Evolutionary conservation across 805 yeast genomes (phyloP), one percentile per base, ranked within the genome.

Genomic region (Pichia heedii): DNA sequence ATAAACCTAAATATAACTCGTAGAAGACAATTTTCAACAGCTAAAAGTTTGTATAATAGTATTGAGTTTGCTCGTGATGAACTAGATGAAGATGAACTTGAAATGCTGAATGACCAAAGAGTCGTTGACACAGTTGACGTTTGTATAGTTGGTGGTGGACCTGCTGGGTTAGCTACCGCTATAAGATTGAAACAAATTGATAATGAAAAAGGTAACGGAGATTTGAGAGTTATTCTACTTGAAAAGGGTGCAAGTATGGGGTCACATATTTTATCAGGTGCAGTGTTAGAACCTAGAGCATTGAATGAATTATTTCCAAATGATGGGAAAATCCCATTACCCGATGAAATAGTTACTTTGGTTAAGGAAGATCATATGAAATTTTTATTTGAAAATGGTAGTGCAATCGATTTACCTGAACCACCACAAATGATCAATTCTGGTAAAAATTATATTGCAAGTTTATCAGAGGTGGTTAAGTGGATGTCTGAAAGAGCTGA

Each of bases 81-180:
- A 7, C 54, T 64, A 58, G 55, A 59, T 29, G 62, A 54, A 35
- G 84, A 77, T 18, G 68, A 70, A 37, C 66, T 66, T 50, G 75
- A 65, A 30, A 44, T 65, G 4, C 62, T 81, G 15, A 67, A 67
- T 1, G 81, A 77, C 48, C 85, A 81, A 49, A 70, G 97, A 44
- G 95, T 84, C 6, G 75, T 71, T 13, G 98, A 93, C 57, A 75
- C 77, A 27, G 96, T 86, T 13, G 98, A 93, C 61, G 95, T 93
- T 20, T 84, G 95, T 55, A 87, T 93, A 41, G 95, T 93, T 2
- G 98, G 98, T 36, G 97, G 95, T 30, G 98, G 98, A 0, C 97
- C 97, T 7, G 94, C 97, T 1, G 98, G 98, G 3, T 68, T 93
- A 40, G 89, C 96, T 1, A 82, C 98, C 2, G 97, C 97, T 12